phyloP scores from a whole-genome alignment of 108 stramenopile genomes.

The Fragilariopsis cylindrus region DNA sequence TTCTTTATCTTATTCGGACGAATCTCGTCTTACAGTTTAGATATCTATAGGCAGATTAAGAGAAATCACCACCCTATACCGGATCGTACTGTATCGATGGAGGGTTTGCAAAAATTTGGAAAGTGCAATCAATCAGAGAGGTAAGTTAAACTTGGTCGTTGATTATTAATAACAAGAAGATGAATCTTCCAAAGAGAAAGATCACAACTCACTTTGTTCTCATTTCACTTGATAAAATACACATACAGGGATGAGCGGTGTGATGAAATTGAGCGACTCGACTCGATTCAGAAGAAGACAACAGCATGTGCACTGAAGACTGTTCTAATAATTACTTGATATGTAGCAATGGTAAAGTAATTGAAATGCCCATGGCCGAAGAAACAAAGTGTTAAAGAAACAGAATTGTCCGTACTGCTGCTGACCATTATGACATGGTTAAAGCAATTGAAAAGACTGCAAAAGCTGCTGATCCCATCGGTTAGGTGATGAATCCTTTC shows the following conservation, averaged over 20 bases:
- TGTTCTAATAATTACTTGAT: background rate
- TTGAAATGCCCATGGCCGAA: background rate
- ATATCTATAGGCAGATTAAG: too few species aligned
- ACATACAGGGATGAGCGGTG: background rate
- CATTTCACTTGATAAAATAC: background rate
- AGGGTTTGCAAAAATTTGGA: too few species aligned
- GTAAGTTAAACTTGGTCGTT: too few species aligned
- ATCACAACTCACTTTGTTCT: too few species aligned
- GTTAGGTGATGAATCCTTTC: background rate
- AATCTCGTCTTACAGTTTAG: too few species aligned
- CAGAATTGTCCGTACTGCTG: background rate
- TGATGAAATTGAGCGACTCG: background rate
- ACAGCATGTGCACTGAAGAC: background rate
- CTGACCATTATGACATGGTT: background rate
- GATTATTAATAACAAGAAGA: too few species aligned
- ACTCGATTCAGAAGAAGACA: background rate
- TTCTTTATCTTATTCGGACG: too few species aligned
- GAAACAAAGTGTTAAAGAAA: background rate
- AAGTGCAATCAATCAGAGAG: too few species aligned
- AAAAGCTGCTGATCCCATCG: background rate
- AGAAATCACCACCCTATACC: too few species aligned
- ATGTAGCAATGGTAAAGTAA: background rate
- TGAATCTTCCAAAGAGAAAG: too few species aligned
- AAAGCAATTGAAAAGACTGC: background rate
- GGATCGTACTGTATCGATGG: too few species aligned